These are phyloP conservation scores for Leptographium lundbergii DNA, from an alignment of 2,329 filamentous ascomycete species.

Conservation along the genomic window DNA sequence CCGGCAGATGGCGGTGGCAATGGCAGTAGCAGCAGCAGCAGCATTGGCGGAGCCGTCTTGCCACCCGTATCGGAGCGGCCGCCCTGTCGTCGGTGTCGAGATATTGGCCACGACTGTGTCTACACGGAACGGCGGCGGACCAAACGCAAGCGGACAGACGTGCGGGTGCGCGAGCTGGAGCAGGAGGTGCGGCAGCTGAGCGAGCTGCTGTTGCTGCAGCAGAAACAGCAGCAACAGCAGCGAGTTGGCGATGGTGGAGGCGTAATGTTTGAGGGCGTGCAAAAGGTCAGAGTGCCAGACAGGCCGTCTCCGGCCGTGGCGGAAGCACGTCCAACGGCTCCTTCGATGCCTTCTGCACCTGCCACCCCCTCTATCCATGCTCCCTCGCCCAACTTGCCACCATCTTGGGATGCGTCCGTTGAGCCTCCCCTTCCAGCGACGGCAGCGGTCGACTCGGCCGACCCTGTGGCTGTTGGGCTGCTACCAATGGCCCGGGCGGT, in stretches of 20 bases:
- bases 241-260: not conserved
- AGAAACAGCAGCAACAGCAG: not conserved
- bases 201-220: conserved; percentile 3
- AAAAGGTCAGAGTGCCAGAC: not conserved
- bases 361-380: not conserved
- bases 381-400: not conserved
- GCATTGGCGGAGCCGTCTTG: not conserved
- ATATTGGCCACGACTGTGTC: conserved; percentile 3
- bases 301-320: not conserved
- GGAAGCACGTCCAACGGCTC: not conserved
- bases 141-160: conserved; percentile 31
- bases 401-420: no score
- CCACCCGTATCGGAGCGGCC: conserved; percentile 4
- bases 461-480: conserved; percentile 6
- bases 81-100: conserved; percentile 6
- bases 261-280: no score
- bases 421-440: not conserved
- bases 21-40: not conserved
- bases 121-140: conserved; percentile 9
- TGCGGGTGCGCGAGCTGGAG: conserved; percentile 65
- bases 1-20: not conserved
- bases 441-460: not conserved
- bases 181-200: conserved; percentile 56
- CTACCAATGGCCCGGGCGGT: conserved; percentile 5
- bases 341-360: not conserved